Conservation (phyloP, 176 grass and related monocot genomes). For the Typha latifolia region DNA sequence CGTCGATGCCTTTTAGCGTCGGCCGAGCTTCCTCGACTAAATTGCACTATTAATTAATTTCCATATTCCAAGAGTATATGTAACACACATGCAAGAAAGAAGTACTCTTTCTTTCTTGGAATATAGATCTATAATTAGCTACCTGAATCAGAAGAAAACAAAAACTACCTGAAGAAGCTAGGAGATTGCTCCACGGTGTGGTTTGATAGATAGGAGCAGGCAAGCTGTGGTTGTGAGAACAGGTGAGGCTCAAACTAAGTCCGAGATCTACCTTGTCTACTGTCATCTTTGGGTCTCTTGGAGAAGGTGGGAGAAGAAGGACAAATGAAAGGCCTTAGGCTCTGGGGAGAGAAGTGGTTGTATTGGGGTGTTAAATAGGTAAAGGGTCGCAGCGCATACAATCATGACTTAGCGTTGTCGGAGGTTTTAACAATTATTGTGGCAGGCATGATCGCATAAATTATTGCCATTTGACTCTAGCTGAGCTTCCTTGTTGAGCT, state of each 20-base stretch:
- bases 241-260: slow-evolving; percentile 72
- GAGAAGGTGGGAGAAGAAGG: too few relatives aligned
- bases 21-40: slow-evolving; percentile 23
- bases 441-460: too few relatives aligned
- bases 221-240: slow-evolving; percentile 19
- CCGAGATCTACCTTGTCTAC: slow-evolving; percentile 31
- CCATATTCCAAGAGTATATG: neutral
- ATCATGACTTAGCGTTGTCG: too few relatives aligned
- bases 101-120: neutral
- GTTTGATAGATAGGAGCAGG: slow-evolving; percentile 26
- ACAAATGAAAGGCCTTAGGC: too few relatives aligned
- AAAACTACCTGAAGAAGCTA: slow-evolving; percentile 15
- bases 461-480: too few relatives aligned
- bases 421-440: too few relatives aligned
- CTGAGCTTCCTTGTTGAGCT: too few relatives aligned
- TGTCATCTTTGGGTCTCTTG: neutral
- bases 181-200: slow-evolving; percentile 35
- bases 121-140: slow-evolving; percentile 2
- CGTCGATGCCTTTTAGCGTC: slow-evolving; percentile 21
- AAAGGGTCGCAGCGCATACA: too few relatives aligned
- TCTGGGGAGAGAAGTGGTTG: too few relatives aligned
- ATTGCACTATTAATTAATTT: neutral
- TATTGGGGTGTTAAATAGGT: too few relatives aligned
- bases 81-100: too few relatives aligned
- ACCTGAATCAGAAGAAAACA: too few relatives aligned